Percentiles rank a stretch among this genome's conserved stretches.
Evolutionary conservation across 1,139 yeast species (phyloP).

Genomic region (Candida tetrigidarum): DNA sequence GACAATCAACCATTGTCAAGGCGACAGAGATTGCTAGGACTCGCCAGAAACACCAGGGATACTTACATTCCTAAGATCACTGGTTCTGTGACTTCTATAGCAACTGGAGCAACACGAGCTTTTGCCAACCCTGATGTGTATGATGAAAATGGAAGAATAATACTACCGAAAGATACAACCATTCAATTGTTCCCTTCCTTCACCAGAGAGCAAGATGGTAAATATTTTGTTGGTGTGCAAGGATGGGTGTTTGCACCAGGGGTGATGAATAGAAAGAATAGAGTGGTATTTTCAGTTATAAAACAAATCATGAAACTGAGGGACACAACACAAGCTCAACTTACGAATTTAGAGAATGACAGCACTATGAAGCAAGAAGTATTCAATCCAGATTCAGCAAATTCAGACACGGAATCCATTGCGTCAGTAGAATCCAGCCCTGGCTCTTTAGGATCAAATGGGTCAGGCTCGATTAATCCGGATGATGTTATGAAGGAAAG

Average conservation of each 20-base stretch:
- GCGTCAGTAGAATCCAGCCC: slow-evolving; percentile 17
- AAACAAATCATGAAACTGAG: slow-evolving; percentile 61
- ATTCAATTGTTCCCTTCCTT: slow-evolving; percentile 66
- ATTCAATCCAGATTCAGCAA: slow-evolving; percentile 17
- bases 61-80: slow-evolving; percentile 58
- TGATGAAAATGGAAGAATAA: slow-evolving; percentile 37
- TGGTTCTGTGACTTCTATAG: slow-evolving; percentile 51
- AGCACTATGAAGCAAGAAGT: slow-evolving; percentile 32
- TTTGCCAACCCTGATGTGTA: slow-evolving; percentile 34
- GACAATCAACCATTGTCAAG: slow-evolving; percentile 21
- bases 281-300: slow-evolving; percentile 68
- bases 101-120: slow-evolving; percentile 49
- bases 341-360: slow-evolving; percentile 35
- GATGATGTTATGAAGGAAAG: slow-evolving; percentile 56
- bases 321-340: slow-evolving; percentile 27
- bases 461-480: slow-evolving; percentile 9
- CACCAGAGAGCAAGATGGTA: slow-evolving; percentile 43
- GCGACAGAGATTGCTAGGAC: slow-evolving; percentile 46
- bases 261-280: slow-evolving; percentile 67
- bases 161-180: slow-evolving; percentile 41
- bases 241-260: slow-evolving; percentile 82
- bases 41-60: slow-evolving; percentile 61
- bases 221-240: slow-evolving; percentile 63
- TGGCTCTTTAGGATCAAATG: slow-evolving; percentile 11
- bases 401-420: slow-evolving; percentile 23